These are phyloP conservation scores for Leccinum subgranulosum DNA, from an alignment of 768 basidiomycete species.

Conservation along the genomic window DNA sequence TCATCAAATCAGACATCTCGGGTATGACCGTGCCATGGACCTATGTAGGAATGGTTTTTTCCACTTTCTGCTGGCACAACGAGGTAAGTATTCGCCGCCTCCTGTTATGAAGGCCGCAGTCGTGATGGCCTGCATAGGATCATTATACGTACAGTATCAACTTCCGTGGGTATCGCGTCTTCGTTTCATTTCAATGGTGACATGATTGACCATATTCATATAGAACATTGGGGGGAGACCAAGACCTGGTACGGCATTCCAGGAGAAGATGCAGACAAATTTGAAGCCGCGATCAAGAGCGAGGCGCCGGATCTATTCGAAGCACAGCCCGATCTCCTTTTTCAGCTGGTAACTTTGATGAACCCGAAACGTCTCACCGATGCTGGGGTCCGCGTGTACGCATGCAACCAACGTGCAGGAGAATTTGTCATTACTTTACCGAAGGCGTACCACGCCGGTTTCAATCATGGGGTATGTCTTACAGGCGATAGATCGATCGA, in stretches of 20 bases:
- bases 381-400: conserved; percentile 88
- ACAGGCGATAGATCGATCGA: conserved; percentile 25
- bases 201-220: conserved; percentile 24
- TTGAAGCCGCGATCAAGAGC: conserved; percentile 90
- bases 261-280: conserved; percentile 91
- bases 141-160: conserved; percentile 98
- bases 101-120: conserved; percentile 20
- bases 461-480: conserved; percentile 90
- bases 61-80: conserved; percentile 99
- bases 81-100: conserved; percentile 52
- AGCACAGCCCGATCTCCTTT: conserved; percentile 94
- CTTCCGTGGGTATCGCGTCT: conserved; percentile 61
- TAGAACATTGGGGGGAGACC: conserved; percentile 99
- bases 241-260: conserved; percentile 99
- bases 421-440: conserved; percentile 99
- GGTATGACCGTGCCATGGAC: conserved; percentile 99
- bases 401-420: conserved; percentile 94
- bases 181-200: conserved; percentile 17
- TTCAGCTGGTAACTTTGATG: conserved; percentile 97
- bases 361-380: conserved; percentile 84
- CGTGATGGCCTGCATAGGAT: conserved; percentile 52
- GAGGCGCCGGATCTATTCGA: conserved; percentile 99
- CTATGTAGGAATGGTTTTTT: conserved; percentile 98
- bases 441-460: conserved; percentile 96
- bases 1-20: conserved; percentile 97